Evolutionary conservation across 176 grass and related monocot genomes (phyloP), one percentile per base, ranked within the genome.

Genomic region (Oryza meyeriana): DNA sequence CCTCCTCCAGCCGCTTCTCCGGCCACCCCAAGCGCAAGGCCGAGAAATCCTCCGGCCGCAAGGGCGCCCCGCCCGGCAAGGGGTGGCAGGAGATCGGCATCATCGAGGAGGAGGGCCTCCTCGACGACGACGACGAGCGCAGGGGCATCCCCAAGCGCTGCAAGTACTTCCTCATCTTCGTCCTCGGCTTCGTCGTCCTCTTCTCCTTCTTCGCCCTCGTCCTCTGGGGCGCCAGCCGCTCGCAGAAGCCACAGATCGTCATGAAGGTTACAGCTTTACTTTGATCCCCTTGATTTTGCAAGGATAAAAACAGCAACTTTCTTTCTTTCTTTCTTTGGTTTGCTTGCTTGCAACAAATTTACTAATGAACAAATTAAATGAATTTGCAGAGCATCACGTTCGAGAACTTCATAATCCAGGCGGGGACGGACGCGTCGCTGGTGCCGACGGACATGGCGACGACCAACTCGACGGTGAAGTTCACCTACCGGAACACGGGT

Each of bases 361-460:
- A 17, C 13, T 17, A 17, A 41, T 41, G 13, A 16, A 52, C 1
- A 2, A 52, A 52, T 16, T 1, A 4, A 13, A 0, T 45, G 12
- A 12, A 17, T 22, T 22, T n/a, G 47, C 91, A 93, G 93, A 90
- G 87, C 86, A 92, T 99, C 65, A 87, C 66, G 9, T 95, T 99
- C 66, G 52, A 93, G 8, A 95, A 75, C 78, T 95, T 99, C 82
- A 95, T 94, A 66, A 95, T 99, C 75, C 96, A 99, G 92, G 90
- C 93, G 18, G 96, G 96, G 30, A 95, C 96, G 5, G 96, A 99
- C 83, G 96, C 96, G 3, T 99, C 96, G 8, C 79, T 95, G n/a
- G 96, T 98, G 68, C 93, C 96, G 25, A 98, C 93, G 10, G 96
- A 95, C 93, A 98, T 98, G 96, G 84, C 93, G 11, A 98, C 93